Percentiles rank a stretch among this genome's conserved stretches.
phyloP scores from a whole-genome alignment of 768 basidiomycete genomes.

The Coprinopsis marcescibilis region DNA sequence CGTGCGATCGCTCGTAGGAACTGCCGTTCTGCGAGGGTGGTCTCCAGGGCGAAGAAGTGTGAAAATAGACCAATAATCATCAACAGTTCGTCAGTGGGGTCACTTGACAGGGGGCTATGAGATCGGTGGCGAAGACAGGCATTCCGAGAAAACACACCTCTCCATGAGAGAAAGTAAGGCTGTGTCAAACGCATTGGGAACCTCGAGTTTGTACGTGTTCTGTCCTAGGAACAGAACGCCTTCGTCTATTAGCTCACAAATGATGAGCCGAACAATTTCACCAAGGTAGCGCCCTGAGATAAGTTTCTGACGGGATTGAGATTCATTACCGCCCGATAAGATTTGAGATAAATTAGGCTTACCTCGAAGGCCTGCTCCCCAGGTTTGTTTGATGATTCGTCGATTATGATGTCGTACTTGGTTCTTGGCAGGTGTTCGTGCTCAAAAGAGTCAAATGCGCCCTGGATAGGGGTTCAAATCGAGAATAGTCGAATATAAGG shows the following conservation, averaged over 20 bases:
- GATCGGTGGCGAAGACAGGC: background rate
- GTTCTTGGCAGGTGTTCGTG: constrained; percentile 94
- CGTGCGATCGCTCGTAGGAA: constrained; percentile 95
- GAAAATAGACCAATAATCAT: constrained; percentile 97
- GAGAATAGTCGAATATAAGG: background rate
- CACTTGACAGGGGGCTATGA: constrained; percentile 30
- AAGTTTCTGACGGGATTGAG: constrained; percentile 58
- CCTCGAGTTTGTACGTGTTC: constrained; percentile 97
- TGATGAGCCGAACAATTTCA: constrained; percentile 91
- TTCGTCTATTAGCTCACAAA: constrained; percentile 93
- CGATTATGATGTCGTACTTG: constrained; percentile 89
- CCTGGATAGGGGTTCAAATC: constrained; percentile 38
- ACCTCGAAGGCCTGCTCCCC: constrained; percentile 93
- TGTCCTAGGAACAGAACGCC: constrained; percentile 97
- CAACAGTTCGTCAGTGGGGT: constrained; percentile 92
- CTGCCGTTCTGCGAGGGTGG: constrained; percentile 91
- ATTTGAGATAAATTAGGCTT: constrained; percentile 11
- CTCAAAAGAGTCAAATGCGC: constrained; percentile 94
- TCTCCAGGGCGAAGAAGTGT: constrained; percentile 95
- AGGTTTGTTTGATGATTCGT: constrained; percentile 94
- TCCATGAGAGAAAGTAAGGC: constrained; percentile 98
- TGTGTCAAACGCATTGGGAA: constrained; percentile 88
- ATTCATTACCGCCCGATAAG: no score
- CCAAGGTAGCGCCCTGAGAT: constrained; percentile 95
- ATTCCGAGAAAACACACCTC: constrained; percentile 40